These are phyloP conservation scores for Trichophyton mentagrophytes DNA, from an alignment of 2,329 filamentous ascomycete species.

Conservation along the genomic window DNA sequence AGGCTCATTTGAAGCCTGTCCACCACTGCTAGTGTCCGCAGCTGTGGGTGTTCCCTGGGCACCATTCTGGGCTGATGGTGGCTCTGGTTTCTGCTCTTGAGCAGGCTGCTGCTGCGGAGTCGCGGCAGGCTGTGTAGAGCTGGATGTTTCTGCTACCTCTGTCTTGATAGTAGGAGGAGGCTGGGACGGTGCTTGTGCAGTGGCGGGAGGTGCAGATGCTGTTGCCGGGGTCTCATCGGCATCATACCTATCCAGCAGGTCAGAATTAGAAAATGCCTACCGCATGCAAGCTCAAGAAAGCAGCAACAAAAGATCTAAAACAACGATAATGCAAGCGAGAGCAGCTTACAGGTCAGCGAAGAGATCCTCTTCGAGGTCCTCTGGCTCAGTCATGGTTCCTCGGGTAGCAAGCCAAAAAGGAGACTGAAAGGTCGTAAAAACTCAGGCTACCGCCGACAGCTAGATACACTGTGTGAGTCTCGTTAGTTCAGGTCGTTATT, in stretches of 20 bases:
- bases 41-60: not conserved
- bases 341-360: slow-evolving; percentile 79
- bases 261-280: not conserved
- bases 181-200: not conserved
- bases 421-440: not conserved
- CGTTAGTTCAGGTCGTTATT: not conserved
- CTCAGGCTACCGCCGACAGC: not conserved
- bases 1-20: slow-evolving; percentile 17
- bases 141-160: not conserved
- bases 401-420: not conserved
- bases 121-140: not conserved
- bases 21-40: not conserved
- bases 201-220: not conserved
- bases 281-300: not conserved
- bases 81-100: not conserved
- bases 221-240: slow-evolving; percentile 44
- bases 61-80: not conserved
- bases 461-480: not conserved
- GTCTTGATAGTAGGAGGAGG: not conserved
- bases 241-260: slow-evolving; percentile 44
- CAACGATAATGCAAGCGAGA: slow-evolving; percentile 5
- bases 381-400: slow-evolving; percentile 58
- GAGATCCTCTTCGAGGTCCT: slow-evolving; percentile 83
- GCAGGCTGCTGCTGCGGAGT: not conserved
- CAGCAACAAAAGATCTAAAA: not conserved